Conservation (phyloP, 2,329 filamentous ascomycete genomes). For the Phialophora expanda region DNA sequence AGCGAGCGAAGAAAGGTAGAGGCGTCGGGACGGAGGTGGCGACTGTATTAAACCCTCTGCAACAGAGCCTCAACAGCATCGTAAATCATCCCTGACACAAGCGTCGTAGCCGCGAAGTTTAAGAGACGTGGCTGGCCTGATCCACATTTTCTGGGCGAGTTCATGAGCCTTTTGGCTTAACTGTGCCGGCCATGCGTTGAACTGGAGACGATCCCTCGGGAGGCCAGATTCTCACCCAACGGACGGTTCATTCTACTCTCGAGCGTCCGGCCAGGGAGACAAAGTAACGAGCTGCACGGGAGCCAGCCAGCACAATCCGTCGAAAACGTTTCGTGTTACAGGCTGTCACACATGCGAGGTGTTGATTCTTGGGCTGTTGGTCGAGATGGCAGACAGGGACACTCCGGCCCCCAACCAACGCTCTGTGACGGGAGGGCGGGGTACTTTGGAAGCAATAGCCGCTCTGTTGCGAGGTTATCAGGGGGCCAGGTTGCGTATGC, state of each 20-base stretch:
- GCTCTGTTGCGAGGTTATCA: neutral
- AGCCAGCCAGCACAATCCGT: neutral
- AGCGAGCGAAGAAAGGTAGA: neutral
- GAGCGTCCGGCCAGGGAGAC: neutral
- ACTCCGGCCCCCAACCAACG: neutral
- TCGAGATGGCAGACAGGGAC: neutral
- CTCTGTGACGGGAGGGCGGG: neutral
- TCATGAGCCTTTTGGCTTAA: too few species aligned
- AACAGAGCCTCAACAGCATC: slow-evolving; percentile 7
- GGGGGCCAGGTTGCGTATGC: neutral
- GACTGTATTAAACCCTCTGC: neutral
- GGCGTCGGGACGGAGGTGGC: neutral
- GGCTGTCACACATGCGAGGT: neutral
- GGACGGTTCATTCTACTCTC: neutral
- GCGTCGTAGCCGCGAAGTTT: neutral
- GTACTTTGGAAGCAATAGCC: neutral
- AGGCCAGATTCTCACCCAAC: neutral
- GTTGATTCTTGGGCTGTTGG: neutral
- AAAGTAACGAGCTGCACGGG: neutral
- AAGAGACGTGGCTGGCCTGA: slow-evolving; percentile 5
- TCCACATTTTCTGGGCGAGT: neutral
- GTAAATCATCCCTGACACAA: slow-evolving; percentile 11
- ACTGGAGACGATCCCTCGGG: neutral
- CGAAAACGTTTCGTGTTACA: neutral
- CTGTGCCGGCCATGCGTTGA: neutral